Evolutionary conservation across 73 alveolate species (phyloP), one percentile per base, ranked within the genome.

Genomic region (Durusdinium trenchii): DNA sequence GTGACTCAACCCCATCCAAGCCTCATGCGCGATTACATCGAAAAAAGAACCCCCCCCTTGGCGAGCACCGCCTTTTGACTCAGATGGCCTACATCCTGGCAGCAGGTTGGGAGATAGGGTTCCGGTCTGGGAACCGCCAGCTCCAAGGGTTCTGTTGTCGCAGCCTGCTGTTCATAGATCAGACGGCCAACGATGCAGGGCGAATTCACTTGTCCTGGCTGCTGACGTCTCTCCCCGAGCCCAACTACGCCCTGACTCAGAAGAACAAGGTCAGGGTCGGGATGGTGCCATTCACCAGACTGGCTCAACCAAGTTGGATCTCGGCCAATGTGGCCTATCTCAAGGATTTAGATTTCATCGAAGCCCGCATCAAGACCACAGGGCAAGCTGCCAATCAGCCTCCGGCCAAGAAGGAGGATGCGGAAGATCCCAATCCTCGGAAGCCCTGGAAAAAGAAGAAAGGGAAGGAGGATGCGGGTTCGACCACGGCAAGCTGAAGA

Each of bases 241-340:
- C 94, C 43, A 84, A 84, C 51, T 51, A 47, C 75, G 38, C n/a
- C 23, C 85, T 12, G 1, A 1, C 38, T 14, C 78, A 50, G n/a
- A 32, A 35, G 23, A 51, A 50, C 57, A 26, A 51, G 28, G 32
- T 51, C 0, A 9, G 52, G 0, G 12, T 36, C 0, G 75, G 76
- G 0, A 26, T 84, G 10, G 0, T 40, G n/a, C 94, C 94, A 4
- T 84, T 84, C 18, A 50, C 76, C 42, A n/a, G n/a, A n/a, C n/a
- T 35, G 76, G 0, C 42, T 84, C 32, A 30, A 23, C 36, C 75
- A 10, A 10, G 52, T 0, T 84, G 94, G 94, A 45, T 84, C 9
- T 38, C 94, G 0, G 94, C 94, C 5, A 84, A 84, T 52, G 42
- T 84, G 42, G 38, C 71, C n/a, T 84, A 12, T n/a, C 54, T 84